Base-by-base conservation (phyloP, 2,329 filamentous ascomycete genomes). In the Colletotrichum horii region DNA sequence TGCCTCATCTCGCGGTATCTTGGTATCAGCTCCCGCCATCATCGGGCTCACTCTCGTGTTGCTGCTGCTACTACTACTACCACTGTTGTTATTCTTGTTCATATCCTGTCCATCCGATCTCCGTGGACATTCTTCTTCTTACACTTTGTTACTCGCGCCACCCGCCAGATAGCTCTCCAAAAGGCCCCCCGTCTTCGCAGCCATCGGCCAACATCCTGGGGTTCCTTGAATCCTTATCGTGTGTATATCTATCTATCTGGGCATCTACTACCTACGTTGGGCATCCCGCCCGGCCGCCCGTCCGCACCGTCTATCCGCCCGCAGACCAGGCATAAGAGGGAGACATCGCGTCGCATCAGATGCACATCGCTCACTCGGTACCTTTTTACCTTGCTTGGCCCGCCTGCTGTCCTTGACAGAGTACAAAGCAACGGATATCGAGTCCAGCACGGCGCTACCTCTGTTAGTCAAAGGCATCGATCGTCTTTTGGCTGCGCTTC, bases 11-110 rank as follows among this genome's bases (percentile, higher is more conserved):
- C 69, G 72, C 19, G 72, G 62, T 56, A 71, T 75, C 56, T 72
- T 62, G 68, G 69, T 75, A 72, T 75, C 73, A 64, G 62, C 73
- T 75, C 64, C 69, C 69, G 73, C 73, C 69, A 75, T 75, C 73
- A 58, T 34, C 69, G 69, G 32, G 62, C 69, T 62, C 62, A 66
- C 43, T 66, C 60, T 55, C 72, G 62, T n/a, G 55, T 58, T 28
- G 24, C 28, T 28, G 4, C 28, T 28, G 28, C 28, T 28, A 28
- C 8, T 28, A n/a, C 55, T 58, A 14, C 22, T 8, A 30, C 56
- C 7, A 5, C 28, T 24, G n/a, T 19, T 55, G 6, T 67, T 28
- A 1, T 28, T 58, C 15, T 14, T 64, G 32, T 24, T 24, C 32
- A 38, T 15, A 28, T 43, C 19, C 38, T n/a, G 26, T 34, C 28